phyloP scores from a whole-genome alignment of 331 rosid genomes.

The Quercus lobata region DNA sequence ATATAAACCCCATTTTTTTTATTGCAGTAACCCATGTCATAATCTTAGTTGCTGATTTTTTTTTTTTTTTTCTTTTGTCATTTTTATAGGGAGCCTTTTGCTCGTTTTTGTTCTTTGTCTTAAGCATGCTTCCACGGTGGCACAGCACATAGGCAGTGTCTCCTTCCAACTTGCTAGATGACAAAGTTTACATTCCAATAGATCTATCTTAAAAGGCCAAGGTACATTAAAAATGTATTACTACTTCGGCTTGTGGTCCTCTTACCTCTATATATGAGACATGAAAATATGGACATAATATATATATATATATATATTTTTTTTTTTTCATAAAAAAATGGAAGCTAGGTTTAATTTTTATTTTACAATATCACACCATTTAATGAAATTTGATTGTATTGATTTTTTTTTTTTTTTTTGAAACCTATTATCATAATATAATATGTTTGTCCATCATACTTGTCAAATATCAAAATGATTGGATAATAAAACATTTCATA shows the following conservation, averaged over 20 bases:
- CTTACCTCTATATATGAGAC: background rate
- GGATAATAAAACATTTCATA: too few relatives aligned
- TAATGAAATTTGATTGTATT: too few relatives aligned
- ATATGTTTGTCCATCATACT: too few relatives aligned
- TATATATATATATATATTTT: too few relatives aligned
- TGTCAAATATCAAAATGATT: too few relatives aligned
- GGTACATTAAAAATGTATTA: background rate
- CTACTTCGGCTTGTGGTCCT: background rate
- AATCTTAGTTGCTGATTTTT: constrained; percentile 3
- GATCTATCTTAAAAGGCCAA: constrained; percentile 26
- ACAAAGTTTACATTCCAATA: constrained; percentile 68
- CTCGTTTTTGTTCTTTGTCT: constrained; percentile 56
- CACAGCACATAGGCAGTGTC: constrained; percentile 75
- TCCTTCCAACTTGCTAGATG: constrained; percentile 48
- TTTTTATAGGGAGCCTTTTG: constrained; percentile 28
- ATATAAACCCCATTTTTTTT: background rate
- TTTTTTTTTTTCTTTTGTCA: background rate
- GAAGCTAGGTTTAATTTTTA: too few relatives aligned
- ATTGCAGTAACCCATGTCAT: constrained; percentile 33
- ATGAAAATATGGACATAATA: background rate
- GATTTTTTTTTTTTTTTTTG: too few relatives aligned
- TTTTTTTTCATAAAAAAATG: too few relatives aligned
- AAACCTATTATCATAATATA: too few relatives aligned
- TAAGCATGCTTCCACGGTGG: constrained; percentile 70
- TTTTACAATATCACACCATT: too few relatives aligned